These are phyloP conservation scores for Starmera amethionina DNA, from an alignment of 805 yeast genomes.

Conservation along the genomic window DNA sequence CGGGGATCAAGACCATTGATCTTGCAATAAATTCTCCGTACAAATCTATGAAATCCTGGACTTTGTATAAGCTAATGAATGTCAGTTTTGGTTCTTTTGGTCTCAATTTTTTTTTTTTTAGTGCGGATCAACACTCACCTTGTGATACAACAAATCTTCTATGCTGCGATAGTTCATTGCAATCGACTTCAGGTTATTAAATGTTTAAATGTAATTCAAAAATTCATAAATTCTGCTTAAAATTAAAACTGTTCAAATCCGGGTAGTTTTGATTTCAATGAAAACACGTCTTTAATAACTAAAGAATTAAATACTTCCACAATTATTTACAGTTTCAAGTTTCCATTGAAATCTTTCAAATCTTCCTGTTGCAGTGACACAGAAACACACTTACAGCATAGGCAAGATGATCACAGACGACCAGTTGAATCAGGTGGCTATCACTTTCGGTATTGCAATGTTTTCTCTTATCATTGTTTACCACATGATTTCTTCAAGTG, in stretches of 20 bases:
- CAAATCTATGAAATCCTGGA: constrained; percentile 52
- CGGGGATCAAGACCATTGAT: constrained; percentile 47
- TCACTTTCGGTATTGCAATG: constrained; percentile 60
- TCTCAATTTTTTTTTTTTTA: background rate
- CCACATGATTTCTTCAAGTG: constrained; percentile 48
- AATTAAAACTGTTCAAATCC: no score
- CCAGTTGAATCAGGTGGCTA: constrained; percentile 61
- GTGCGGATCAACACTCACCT: background rate
- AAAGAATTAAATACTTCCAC: no score
- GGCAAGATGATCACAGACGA: constrained; percentile 63
- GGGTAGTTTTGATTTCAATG: background rate
- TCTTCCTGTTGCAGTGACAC: background rate
- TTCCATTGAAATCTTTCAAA: background rate
- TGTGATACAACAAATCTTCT: background rate
- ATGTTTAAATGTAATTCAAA: no score
- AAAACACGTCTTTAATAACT: no score
- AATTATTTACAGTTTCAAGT: background rate
- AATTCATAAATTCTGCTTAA: no score
- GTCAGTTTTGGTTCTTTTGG: background rate
- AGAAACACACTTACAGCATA: background rate
- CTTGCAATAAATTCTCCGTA: constrained; percentile 48
- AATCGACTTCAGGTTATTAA: no score
- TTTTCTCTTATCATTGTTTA: constrained; percentile 59
- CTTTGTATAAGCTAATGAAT: constrained; percentile 38
- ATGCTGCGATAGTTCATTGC: background rate